phyloP scores from a whole-genome alignment of 1,284 basidiomycete species.

The Caloboletus inedulis region DNA sequence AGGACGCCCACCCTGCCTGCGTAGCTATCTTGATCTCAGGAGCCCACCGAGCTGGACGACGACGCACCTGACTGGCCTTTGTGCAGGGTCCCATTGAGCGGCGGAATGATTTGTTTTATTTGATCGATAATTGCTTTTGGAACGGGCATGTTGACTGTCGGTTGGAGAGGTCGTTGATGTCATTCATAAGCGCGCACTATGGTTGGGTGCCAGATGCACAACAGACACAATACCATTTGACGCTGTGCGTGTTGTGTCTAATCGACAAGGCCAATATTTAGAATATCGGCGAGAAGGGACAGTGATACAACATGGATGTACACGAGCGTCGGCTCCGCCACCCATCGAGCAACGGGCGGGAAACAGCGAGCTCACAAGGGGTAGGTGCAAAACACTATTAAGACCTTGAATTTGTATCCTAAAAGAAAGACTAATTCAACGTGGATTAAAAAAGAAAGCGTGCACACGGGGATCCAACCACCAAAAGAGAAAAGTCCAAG shows the following conservation, averaged over 20 bases:
- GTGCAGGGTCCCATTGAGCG: constrained; percentile 80
- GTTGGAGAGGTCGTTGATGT: neutral
- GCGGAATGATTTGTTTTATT: constrained; percentile 79
- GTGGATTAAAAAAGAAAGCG: constrained; percentile 1
- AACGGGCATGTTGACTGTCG: constrained; percentile 47
- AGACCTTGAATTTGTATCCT: constrained; percentile 19
- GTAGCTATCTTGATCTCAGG: constrained; percentile 2
- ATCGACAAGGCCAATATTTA: too few species aligned
- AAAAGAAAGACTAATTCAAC: constrained; percentile 9
- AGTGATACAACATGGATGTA: constrained; percentile 28
- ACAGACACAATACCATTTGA: too few species aligned
- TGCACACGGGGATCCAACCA: constrained; percentile 13
- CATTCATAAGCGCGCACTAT: too few species aligned
- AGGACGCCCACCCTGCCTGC: constrained; percentile 89
- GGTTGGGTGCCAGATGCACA: too few species aligned
- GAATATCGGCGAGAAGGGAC: constrained; percentile 14
- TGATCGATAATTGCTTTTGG: constrained; percentile 60
- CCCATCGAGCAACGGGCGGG: constrained; percentile 2
- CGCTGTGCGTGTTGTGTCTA: too few species aligned
- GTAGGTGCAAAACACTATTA: constrained; percentile 20
- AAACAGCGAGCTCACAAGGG: neutral
- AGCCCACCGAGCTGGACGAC: neutral
- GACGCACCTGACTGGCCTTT: constrained; percentile 90
- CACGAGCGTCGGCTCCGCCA: constrained; percentile 14
- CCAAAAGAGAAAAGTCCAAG: constrained; percentile 15